These are phyloP conservation scores for Sphenostylis stenocarpa DNA, from an alignment of 306 rosid genomes.

Conservation along the genomic window DNA sequence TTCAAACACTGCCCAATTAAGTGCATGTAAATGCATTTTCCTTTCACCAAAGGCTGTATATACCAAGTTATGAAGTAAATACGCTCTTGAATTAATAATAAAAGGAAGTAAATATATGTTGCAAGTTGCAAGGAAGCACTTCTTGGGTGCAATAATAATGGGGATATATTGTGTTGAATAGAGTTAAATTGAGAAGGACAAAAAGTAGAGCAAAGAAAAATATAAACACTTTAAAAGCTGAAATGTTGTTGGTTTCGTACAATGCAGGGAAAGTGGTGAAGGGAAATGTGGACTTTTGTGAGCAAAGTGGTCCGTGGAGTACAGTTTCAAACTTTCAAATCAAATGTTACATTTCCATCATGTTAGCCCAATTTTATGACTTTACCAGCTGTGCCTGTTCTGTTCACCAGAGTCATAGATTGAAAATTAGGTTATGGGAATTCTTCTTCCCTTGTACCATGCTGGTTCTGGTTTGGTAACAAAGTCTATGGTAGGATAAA, in stretches of 20 bases:
- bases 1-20: not conserved
- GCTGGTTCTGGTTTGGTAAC: not conserved
- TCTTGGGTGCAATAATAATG: not conserved
- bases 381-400: not conserved
- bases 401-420: not conserved
- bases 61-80: not conserved
- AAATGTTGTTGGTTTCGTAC: conserved; percentile 19
- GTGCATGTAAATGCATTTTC: not conserved
- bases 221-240: not conserved
- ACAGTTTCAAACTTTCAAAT: not conserved
- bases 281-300: conserved; percentile 9
- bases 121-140: conserved; percentile 6
- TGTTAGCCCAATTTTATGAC: not conserved
- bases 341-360: not conserved
- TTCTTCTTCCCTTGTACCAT: not conserved
- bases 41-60: not conserved
- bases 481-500: no score
- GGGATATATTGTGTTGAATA: not conserved
- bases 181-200: not conserved
- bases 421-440: not conserved
- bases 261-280: not conserved
- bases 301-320: not conserved
- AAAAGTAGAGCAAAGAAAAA: not conserved
- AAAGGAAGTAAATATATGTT: not conserved
- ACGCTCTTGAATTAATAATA: not conserved